A percentile compares a stretch with the other conserved stretches of the same genome.
Conservation (phyloP, 1,284 basidiomycete species). For the Cutaneotrichosporon mucoides region DNA sequence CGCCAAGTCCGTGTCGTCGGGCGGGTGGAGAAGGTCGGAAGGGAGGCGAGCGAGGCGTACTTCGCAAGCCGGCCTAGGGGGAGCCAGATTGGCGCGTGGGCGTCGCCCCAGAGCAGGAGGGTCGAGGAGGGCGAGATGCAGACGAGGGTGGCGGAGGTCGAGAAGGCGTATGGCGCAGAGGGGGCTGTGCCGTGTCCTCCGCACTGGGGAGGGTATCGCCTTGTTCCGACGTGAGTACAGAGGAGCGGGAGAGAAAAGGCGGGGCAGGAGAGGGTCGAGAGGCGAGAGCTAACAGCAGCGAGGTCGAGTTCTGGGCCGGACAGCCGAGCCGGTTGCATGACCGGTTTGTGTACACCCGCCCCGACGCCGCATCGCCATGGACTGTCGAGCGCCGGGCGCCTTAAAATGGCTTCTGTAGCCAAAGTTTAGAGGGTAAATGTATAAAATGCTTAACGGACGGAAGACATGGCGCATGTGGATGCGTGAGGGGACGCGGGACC, state of each 20-base stretch:
- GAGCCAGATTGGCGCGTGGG: conserved; percentile 86
- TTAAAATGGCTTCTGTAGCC: conserved; percentile 35
- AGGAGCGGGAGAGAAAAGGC: not conserved
- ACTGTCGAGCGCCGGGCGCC: conserved; percentile 70
- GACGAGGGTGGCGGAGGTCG: conserved; percentile 59
- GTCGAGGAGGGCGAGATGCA: conserved; percentile 69
- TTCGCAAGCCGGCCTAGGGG: conserved; percentile 78
- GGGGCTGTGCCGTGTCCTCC: conserved; percentile 70
- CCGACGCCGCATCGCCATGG: conserved; percentile 59
- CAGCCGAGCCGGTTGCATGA: conserved; percentile 86
- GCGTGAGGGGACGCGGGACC: no score
- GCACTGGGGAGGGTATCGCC: conserved; percentile 94
- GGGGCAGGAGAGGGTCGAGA: not conserved
- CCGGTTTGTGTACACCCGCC: conserved; percentile 71
- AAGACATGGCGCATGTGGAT: no score
- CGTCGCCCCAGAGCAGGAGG: conserved; percentile 64
- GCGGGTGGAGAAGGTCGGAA: conserved; percentile 67
- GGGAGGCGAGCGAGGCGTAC: conserved; percentile 73
- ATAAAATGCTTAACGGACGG: no score
- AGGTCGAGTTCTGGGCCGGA: conserved; percentile 93
- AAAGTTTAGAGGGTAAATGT: no score
- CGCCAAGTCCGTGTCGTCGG: conserved; percentile 82
- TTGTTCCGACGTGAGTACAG: conserved; percentile 73
- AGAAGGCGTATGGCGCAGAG: conserved; percentile 57
- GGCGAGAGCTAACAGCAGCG: conserved; percentile 45